phyloP scores from a whole-genome alignment of 1,139 yeast species.

The Candida neerlandica region DNA sequence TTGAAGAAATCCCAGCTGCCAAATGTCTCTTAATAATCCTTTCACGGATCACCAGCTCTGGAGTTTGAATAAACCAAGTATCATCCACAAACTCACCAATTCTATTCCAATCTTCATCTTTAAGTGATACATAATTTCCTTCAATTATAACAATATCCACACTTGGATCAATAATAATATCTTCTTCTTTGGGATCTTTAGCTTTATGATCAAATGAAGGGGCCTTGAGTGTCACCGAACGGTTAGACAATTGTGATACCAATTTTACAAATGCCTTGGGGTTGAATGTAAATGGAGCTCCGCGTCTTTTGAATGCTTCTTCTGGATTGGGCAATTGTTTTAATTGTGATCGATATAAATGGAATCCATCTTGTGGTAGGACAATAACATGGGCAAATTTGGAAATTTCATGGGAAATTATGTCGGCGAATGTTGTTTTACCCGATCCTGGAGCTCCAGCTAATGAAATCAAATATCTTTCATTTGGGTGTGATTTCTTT shows the following conservation, averaged over 20 bases:
- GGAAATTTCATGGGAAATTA: constrained; percentile 22
- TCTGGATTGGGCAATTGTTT: constrained; percentile 53
- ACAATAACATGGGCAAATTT: constrained; percentile 22
- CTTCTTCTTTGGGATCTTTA: constrained; percentile 66
- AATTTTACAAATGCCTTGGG: constrained; percentile 39
- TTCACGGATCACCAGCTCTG: constrained; percentile 45
- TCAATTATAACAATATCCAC: constrained; percentile 61
- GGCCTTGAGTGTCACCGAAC: constrained; percentile 32
- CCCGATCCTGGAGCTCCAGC: constrained; percentile 88
- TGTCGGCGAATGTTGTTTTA: constrained; percentile 64
- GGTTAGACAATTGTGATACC: constrained; percentile 24
- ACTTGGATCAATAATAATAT: constrained; percentile 42
- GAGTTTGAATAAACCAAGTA: constrained; percentile 50
- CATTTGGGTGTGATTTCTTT: constrained; percentile 2
- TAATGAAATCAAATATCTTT: constrained; percentile 53
- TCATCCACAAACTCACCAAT: constrained; percentile 42
- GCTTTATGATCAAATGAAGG: constrained; percentile 79
- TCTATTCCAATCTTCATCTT: constrained; percentile 52
- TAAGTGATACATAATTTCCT: constrained; percentile 61
- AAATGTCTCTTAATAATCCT: constrained; percentile 76
- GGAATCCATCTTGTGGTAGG: constrained; percentile 80
- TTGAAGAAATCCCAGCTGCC: constrained; percentile 61
- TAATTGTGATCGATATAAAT: constrained; percentile 61
- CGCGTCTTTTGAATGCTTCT: constrained; percentile 66
- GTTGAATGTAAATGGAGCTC: constrained; percentile 87